Conservation (phyloP, 805 yeast species). For the Yamadazyma philogaea region DNA sequence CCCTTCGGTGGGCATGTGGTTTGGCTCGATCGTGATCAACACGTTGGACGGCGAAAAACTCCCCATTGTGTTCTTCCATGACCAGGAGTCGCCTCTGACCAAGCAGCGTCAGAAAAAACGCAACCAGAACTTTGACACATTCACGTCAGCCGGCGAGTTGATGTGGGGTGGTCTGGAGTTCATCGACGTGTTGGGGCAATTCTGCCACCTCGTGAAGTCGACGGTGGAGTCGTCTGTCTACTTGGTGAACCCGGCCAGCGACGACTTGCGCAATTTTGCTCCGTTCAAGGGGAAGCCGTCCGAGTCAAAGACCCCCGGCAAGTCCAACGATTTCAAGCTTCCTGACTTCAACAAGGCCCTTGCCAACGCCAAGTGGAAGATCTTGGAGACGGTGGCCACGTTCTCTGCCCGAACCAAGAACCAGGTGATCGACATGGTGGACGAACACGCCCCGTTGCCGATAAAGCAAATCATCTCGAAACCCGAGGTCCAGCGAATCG, state of each 20-base stretch:
- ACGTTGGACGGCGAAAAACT: constrained; percentile 63
- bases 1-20: constrained; percentile 88
- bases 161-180: constrained; percentile 94
- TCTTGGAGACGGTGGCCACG: constrained; percentile 79
- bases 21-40: constrained; percentile 78
- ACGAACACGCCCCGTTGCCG: constrained; percentile 58
- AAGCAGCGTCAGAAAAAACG: constrained; percentile 55
- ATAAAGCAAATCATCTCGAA: constrained; percentile 59
- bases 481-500: constrained; percentile 77
- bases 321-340: constrained; percentile 12
- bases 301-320: background rate
- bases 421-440: constrained; percentile 62
- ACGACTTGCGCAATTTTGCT: constrained; percentile 58
- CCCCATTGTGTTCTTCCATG: constrained; percentile 91
- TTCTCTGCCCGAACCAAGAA: constrained; percentile 52
- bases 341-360: constrained; percentile 49
- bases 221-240: constrained; percentile 68
- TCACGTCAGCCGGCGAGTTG: constrained; percentile 49
- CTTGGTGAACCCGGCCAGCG: constrained; percentile 74
- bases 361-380: constrained; percentile 77
- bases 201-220: constrained; percentile 64
- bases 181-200: constrained; percentile 48
- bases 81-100: constrained; percentile 79
- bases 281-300: constrained; percentile 23
- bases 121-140: constrained; percentile 71